Evolutionary conservation across 306 rosid genomes (phyloP).

Genomic region (Cucumis cinereus): DNA sequence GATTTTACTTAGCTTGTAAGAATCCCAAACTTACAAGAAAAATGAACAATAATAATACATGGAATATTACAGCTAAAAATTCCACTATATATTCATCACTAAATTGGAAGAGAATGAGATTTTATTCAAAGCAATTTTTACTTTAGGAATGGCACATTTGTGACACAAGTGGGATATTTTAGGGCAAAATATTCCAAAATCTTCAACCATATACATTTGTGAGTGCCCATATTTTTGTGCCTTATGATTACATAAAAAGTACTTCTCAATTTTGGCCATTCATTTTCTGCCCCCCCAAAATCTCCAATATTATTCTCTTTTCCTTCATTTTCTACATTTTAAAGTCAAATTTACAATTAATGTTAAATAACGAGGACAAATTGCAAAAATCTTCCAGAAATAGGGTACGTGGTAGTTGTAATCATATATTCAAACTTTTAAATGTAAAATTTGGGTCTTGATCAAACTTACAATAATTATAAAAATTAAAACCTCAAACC

Average conservation of each 20-base stretch:
- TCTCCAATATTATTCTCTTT: not conserved
- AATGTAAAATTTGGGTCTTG: no score
- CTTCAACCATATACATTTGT: not conserved
- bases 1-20: not conserved
- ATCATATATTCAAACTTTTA: no score
- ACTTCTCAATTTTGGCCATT: not conserved
- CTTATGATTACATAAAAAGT: not conserved
- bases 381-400: no score
- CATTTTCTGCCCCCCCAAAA: not conserved
- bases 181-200: not conserved
- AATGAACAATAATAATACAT: not conserved
- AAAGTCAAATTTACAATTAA: not conserved
- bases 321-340: not conserved
- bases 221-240: not conserved
- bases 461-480: no score
- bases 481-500: no score
- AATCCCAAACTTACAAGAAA: not conserved
- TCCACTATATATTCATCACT: not conserved
- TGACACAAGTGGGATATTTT: not conserved
- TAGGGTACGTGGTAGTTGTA: no score
- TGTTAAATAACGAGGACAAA: no score
- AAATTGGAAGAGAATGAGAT: not conserved
- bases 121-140: not conserved
- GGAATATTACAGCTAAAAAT: constrained; percentile 2
- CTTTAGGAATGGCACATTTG: not conserved